Percentiles rank a stretch among this genome's conserved stretches.
phyloP scores from a whole-genome alignment of 2,329 filamentous ascomycete genomes.

The Beauveria sp. region DNA sequence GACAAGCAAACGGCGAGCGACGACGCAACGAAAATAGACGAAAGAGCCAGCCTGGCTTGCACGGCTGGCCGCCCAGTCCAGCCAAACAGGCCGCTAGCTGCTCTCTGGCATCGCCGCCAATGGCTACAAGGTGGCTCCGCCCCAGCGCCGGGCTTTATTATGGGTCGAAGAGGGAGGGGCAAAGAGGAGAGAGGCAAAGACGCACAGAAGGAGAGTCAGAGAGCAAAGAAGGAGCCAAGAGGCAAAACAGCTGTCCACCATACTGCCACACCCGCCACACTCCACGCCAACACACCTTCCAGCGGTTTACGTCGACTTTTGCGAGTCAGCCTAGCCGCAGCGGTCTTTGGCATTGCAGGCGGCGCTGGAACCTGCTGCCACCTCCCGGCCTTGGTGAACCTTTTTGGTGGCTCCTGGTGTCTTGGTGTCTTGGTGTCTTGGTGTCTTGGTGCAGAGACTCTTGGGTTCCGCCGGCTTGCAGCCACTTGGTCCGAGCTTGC shows the following conservation, averaged over 20 bases:
- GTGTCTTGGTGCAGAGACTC: not conserved
- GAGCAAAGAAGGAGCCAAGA: not conserved
- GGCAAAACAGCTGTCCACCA: not conserved
- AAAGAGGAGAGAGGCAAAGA: not conserved
- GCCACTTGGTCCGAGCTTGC: constrained; percentile 2
- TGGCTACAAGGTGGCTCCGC: not conserved
- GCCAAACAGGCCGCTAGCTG: not conserved
- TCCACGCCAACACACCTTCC: no score
- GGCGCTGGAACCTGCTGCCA: not conserved
- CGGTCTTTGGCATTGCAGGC: not conserved
- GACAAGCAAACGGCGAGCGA: not conserved
- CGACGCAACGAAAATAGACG: not conserved
- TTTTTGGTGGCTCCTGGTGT: not conserved
- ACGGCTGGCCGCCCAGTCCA: not conserved
- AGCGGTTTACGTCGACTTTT: not conserved
- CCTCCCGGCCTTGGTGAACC: not conserved
- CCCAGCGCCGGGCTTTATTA: not conserved
- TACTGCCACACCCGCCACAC: not conserved
- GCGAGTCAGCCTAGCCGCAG: not conserved
- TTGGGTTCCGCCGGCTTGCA: not conserved
- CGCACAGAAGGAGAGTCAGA: not conserved
- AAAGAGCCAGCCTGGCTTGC: not conserved
- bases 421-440: not conserved
- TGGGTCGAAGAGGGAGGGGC: not conserved
- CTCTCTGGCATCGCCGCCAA: not conserved